phyloP scores from a whole-genome alignment of 495 filamentous ascomycete species.

The Trypethelium eluteriae region DNA sequence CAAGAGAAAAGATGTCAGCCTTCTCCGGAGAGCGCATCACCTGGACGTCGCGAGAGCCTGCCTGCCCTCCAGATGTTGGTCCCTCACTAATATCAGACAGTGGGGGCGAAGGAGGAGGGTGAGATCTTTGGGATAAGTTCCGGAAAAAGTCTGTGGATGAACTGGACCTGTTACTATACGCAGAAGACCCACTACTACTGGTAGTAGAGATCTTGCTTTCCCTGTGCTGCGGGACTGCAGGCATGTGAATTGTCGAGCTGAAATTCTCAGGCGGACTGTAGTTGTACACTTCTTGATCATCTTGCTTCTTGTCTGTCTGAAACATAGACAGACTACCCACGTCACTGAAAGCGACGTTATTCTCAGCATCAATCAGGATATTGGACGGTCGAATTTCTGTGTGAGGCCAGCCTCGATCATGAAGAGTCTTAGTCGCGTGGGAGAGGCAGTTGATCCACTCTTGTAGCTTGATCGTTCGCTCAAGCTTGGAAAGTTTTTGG shows the following conservation, averaged over 20 bases:
- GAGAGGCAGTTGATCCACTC: slow-evolving; percentile 85
- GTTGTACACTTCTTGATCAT: slow-evolving; percentile 77
- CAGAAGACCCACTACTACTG: slow-evolving; percentile 4
- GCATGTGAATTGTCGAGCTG: background rate
- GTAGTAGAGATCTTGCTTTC: background rate
- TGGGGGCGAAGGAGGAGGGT: background rate
- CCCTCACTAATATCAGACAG: slow-evolving; percentile 7
- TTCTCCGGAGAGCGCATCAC: slow-evolving; percentile 25
- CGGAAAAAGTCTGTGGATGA: background rate
- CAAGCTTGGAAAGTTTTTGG: slow-evolving; percentile 63
- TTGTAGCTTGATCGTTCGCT: slow-evolving; percentile 60
- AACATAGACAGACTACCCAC: slow-evolving; percentile 56
- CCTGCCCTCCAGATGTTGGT: background rate
- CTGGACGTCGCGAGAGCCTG: background rate
- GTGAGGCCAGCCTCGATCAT: slow-evolving; percentile 64
- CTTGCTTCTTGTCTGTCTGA: slow-evolving; percentile 42
- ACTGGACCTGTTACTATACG: background rate
- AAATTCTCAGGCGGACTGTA: slow-evolving; percentile 72
- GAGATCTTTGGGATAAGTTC: background rate
- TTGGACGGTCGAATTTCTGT: slow-evolving; percentile 79
- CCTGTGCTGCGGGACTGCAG: background rate
- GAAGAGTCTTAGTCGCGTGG: slow-evolving; percentile 68
- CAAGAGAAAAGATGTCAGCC: slow-evolving; percentile 72
- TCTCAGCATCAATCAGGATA: slow-evolving; percentile 63
- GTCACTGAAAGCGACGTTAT: slow-evolving; percentile 67